A percentile compares a stretch with the other conserved stretches of the same genome.
Evolutionary conservation across 179 eudicot species (phyloP).

Genomic region (Carnegiea gigantea): DNA sequence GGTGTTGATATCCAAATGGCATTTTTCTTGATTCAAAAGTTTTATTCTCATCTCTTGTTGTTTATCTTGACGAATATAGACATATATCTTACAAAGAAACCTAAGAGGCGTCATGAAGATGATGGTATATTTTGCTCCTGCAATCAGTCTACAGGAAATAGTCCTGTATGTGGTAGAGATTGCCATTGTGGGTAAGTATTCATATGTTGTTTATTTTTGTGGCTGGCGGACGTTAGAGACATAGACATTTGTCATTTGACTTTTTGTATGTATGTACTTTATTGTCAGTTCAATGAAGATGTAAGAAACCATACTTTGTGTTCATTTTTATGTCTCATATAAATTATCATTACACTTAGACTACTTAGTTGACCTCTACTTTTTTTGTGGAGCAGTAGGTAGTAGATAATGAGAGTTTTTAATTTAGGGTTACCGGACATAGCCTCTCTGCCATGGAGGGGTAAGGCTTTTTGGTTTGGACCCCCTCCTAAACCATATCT

Average conservation of each 20-base stretch:
- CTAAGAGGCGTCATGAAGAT: constrained; percentile 79
- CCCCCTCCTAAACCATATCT: too few species aligned
- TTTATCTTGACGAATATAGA: constrained; percentile 51
- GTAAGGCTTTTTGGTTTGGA: too few species aligned
- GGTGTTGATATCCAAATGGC: neutral
- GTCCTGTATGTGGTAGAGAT: constrained; percentile 75
- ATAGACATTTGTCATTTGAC: neutral
- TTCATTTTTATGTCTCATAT: too few species aligned
- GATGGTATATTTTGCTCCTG: constrained; percentile 98
- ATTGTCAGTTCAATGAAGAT: neutral
- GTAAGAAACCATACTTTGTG: neutral
- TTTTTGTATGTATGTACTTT: neutral
- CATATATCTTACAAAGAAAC: constrained; percentile 77
- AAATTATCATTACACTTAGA: too few species aligned
- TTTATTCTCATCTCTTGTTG: neutral
- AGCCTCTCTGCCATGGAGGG: too few species aligned
- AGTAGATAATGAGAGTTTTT: too few species aligned
- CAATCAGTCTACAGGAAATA: constrained; percentile 56
- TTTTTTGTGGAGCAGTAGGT: neutral
- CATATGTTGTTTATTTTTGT: constrained; percentile 18
- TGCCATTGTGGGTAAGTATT: constrained; percentile 91
- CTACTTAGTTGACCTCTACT: neutral
- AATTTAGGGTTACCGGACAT: too few species aligned
- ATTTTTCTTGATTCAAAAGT: neutral
- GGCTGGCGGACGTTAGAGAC: neutral